These are phyloP conservation scores for Trichocomaceae sp. DNA, from an alignment of 2,329 filamentous ascomycete species.

Conservation along the genomic window DNA sequence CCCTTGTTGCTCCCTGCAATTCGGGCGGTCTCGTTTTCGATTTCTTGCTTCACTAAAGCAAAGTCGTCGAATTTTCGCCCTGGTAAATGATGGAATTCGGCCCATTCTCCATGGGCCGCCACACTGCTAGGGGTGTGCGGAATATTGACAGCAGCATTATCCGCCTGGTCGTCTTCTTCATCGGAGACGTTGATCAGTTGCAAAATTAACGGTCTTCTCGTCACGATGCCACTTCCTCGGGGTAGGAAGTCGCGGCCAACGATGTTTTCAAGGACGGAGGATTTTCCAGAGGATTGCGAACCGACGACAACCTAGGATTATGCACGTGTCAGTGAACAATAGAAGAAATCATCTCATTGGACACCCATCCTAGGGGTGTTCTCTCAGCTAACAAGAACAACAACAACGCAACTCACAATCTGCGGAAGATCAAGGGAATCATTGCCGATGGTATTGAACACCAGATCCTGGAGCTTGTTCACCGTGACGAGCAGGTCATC, in stretches of 20 bases:
- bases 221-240: constrained; percentile 93
- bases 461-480: constrained; percentile 96
- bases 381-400: no score
- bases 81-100: constrained; percentile 92
- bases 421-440: constrained; percentile 95
- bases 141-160: constrained; percentile 57
- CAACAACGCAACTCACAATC: constrained; percentile 61
- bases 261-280: constrained; percentile 96
- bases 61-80: constrained; percentile 88
- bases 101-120: constrained; percentile 67
- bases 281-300: constrained; percentile 97
- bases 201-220: constrained; percentile 84
- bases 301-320: constrained; percentile 79
- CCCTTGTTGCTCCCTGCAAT: constrained; percentile 97
- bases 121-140: constrained; percentile 74
- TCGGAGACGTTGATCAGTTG: constrained; percentile 94
- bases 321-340: neutral
- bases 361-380: neutral
- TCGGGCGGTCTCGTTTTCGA: constrained; percentile 90
- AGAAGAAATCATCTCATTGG: neutral
- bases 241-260: constrained; percentile 96
- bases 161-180: constrained; percentile 61
- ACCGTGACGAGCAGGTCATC: constrained; percentile 92
- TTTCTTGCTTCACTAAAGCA: constrained; percentile 86
- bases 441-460: constrained; percentile 99